Evolutionary conservation across 345 rosid genomes (phyloP).

Genomic region (Sonneratia caseolaris): DNA sequence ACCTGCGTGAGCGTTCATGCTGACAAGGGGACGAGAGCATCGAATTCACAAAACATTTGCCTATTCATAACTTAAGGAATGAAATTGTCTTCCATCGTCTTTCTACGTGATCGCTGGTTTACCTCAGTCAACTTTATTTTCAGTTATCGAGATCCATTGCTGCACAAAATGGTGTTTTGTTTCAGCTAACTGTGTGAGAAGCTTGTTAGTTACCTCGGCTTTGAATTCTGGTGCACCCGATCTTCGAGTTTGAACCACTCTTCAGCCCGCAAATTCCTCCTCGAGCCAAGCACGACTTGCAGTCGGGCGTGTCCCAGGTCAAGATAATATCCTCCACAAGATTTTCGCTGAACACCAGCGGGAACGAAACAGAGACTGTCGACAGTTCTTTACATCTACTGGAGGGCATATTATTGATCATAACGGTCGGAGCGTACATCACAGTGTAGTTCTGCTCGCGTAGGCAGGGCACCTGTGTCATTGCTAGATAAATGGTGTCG

Average conservation of each 20-base stretch:
- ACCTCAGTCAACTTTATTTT: no score
- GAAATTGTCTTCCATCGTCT: no score
- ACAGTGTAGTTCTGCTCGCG: neutral
- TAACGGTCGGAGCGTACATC: neutral
- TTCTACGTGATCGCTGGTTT: no score
- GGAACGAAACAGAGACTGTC: constrained; percentile 15
- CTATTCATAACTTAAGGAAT: no score
- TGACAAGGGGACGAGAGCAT: no score
- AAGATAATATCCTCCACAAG: constrained; percentile 10
- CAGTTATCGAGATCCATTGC: no score
- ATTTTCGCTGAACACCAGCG: constrained; percentile 4
- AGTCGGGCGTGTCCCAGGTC: constrained; percentile 33
- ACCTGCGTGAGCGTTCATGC: no score
- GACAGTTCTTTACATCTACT: neutral
- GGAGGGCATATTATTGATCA: accelerated
- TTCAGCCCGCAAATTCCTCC: constrained; percentile 31
- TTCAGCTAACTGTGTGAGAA: no score
- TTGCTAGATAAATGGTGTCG: neutral
- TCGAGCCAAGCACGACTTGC: constrained; percentile 20
- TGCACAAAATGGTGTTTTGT: no score
- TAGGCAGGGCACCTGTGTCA: neutral
- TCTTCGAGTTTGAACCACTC: neutral
- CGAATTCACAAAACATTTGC: no score
- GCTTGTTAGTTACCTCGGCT: constrained; percentile 1
- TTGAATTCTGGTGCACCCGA: constrained; percentile 23